Conservation (phyloP, 2,329 filamentous ascomycete species). For the Coniella vitis region DNA sequence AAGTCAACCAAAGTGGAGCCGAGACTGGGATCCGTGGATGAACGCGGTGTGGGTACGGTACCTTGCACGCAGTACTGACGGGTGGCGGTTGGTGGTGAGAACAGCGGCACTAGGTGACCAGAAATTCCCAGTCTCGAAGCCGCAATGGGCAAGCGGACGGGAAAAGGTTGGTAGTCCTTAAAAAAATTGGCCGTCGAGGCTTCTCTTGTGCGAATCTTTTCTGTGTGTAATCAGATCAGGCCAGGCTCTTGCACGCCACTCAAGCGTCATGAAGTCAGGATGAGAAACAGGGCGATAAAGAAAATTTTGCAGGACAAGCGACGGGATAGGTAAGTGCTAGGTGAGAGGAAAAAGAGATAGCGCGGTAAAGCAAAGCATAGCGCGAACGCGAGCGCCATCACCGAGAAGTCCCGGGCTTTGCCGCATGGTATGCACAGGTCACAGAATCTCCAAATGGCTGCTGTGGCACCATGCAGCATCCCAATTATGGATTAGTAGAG, state of each 20-base stretch:
- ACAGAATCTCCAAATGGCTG: background rate
- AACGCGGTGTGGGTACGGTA: background rate
- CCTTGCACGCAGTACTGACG: background rate
- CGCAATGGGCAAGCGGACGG: too few relatives aligned
- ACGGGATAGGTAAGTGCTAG: background rate
- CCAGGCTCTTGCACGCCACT: background rate
- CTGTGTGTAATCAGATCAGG: background rate
- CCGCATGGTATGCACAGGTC: background rate
- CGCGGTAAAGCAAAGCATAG: background rate
- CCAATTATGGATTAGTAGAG: slow-evolving; percentile 2
- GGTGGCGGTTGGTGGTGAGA: slow-evolving; percentile 1
- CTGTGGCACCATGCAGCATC: background rate
- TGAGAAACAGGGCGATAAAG: background rate
- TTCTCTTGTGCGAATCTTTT: background rate
- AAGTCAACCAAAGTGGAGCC: too few relatives aligned
- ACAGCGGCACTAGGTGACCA: background rate
- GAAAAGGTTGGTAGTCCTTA: too few relatives aligned
- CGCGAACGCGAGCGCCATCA: background rate
- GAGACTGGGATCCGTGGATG: too few relatives aligned
- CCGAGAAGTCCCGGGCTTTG: background rate
- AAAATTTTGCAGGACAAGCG: background rate
- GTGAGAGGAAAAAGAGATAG: background rate
- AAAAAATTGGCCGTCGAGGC: too few relatives aligned
- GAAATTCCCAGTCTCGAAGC: background rate
- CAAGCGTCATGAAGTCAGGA: background rate